A percentile compares a stretch with the other conserved stretches of the same genome.
phyloP scores from a whole-genome alignment of 306 rosid species.

The Medicago arabica region DNA sequence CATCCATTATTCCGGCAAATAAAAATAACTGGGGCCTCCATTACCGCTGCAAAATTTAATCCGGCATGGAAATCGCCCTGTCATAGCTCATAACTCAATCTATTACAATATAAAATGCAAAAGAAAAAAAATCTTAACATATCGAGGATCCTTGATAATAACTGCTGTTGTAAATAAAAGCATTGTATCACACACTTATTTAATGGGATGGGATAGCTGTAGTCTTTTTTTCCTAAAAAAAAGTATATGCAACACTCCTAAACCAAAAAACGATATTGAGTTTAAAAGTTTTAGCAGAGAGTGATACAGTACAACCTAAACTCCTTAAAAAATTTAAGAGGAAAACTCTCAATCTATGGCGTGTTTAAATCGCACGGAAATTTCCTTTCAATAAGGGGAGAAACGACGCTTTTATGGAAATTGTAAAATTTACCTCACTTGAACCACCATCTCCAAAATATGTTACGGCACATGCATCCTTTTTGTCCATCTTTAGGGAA shows the following conservation, averaged over 20 bases:
- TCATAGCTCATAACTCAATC: conserved; percentile 27
- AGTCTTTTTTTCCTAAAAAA: neutral
- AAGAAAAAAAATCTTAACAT: conserved; percentile 14
- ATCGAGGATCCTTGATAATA: conserved; percentile 23
- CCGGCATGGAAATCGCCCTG: conserved; percentile 99
- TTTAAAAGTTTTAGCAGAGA: neutral
- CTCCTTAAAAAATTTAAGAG: neutral
- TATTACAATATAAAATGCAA: conserved; percentile 32
- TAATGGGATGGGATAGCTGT: neutral
- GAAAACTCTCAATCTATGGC: conserved; percentile 10
- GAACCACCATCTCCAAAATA: conserved; percentile 97
- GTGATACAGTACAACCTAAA: conserved; percentile 18
- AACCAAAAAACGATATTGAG: neutral
- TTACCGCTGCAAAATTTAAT: conserved; percentile 88
- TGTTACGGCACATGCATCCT: conserved; percentile 81
- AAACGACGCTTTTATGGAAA: conserved; percentile 15
- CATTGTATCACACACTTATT: neutral
- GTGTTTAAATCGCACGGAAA: neutral
- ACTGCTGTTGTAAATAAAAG: conserved; percentile 27
- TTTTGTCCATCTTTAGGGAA: conserved; percentile 87
- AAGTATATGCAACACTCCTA: neutral
- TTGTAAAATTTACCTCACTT: conserved; percentile 71
- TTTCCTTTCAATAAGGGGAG: neutral
- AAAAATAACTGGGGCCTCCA: conserved; percentile 89
- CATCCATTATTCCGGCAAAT: conserved; percentile 98